Conservation (phyloP, 306 rosid species). For the Rubus parviflorus region DNA sequence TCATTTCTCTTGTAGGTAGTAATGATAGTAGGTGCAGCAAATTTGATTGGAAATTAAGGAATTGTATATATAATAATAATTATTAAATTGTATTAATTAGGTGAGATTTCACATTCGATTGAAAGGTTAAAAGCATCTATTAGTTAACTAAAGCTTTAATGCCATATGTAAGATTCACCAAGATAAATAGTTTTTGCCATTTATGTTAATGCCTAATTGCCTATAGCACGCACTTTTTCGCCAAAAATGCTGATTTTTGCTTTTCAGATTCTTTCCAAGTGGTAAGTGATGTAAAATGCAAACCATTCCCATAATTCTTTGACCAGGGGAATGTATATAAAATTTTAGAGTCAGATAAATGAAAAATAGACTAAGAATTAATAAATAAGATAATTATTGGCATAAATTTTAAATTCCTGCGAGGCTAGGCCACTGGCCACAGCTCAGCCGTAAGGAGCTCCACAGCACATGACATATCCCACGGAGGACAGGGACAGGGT, state of each 20-base stretch:
- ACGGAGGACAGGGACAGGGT: background rate
- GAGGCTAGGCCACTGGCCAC: background rate
- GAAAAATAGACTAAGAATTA: background rate
- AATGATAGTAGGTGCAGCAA: conserved; percentile 11
- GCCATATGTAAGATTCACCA: background rate
- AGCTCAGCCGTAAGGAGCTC: background rate
- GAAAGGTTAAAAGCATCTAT: background rate
- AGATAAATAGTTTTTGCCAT: no score
- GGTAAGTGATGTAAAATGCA: no score
- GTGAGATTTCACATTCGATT: conserved; percentile 22
- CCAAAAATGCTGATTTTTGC: no score
- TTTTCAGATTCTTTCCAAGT: no score
- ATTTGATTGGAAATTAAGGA: background rate
- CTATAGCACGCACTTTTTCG: no score
- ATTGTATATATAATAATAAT: background rate
- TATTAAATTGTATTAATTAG: background rate
- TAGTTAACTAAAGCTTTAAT: background rate
- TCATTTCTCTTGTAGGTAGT: background rate
- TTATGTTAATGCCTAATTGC: no score
- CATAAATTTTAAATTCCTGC: background rate
- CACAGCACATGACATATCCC: background rate
- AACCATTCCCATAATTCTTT: no score
- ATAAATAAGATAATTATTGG: background rate
- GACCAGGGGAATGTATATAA: no score
- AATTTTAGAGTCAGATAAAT: no score